Conservation (phyloP, 1,284 basidiomycete genomes). For the Sphaerobolus stellatus region DNA sequence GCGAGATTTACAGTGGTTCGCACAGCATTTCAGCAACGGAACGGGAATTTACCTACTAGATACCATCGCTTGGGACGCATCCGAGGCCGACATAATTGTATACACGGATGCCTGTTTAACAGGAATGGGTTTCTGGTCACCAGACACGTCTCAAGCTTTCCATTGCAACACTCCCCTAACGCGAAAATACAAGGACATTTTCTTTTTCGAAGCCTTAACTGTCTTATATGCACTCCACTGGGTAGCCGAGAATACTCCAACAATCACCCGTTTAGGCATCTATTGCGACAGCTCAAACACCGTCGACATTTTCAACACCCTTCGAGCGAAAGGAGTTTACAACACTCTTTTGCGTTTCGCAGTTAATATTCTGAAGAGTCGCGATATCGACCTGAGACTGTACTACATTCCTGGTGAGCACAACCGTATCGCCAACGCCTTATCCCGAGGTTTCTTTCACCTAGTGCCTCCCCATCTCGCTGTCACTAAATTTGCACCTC, state of each 20-base stretch:
- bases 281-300: slow-evolving; percentile 29
- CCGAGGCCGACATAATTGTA: background rate
- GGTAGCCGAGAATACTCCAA: no score
- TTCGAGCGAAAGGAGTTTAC: slow-evolving; percentile 16
- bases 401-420: slow-evolving; percentile 23
- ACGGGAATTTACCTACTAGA: background rate
- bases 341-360: slow-evolving; percentile 21
- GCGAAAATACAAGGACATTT: background rate
- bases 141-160: background rate
- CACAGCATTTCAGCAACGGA: background rate
- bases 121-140: background rate
- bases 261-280: no score
- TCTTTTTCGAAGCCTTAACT: background rate
- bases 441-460: slow-evolving; percentile 21
- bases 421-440: slow-evolving; percentile 26
- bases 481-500: slow-evolving; percentile 24
- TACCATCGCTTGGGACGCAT: background rate
- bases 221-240: no score
- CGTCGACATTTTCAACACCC: slow-evolving; percentile 23
- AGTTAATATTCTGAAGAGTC: slow-evolving; percentile 17
- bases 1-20: background rate
- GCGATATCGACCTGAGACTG: slow-evolving; percentile 21
- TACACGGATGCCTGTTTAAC: slow-evolving; percentile 1
- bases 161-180: background rate
- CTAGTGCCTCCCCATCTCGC: background rate